Base-by-base conservation (phyloP, 331 rosid species). In the Rosa hybrid region DNA sequence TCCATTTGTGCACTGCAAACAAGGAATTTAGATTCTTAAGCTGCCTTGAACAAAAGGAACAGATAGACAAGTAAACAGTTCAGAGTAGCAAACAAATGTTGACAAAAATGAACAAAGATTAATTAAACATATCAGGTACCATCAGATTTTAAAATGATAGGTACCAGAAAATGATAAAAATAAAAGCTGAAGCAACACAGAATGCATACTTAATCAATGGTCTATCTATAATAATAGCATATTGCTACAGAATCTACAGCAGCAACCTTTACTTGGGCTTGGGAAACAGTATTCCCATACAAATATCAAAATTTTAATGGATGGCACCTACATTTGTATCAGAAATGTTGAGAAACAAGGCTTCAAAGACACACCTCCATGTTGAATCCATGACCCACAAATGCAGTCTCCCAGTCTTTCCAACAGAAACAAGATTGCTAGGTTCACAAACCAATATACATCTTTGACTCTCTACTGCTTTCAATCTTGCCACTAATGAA, bases 381-480 rank as follows among this genome's bases (percentile, higher is more conserved):
- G 83, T 78, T 79, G 98, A 87, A 86, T 90, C 89, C 98, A 94
- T 86, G 85, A 88, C 83, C 97, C 97, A 94, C 75, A 94, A 84
- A 84, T 90, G 93, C 80, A 94, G 75, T 80, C 92, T 91, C 81
- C 98, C 98, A 81, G 91, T 89, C 78, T 88, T 94, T 74, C 97
- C 97, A 75, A 94, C 87, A 82, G 93, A 90, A 64, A 90, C 91
- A 83, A 94, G 88, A 78, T 83, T 78, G 78, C 90, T 83, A 81
- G 97, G 94, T 84, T 90, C 92, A 85, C 97, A 94, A 60, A 88
- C 90, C 92, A 91, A 81, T 69, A 90, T 23, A 81, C 90, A 77
- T 27, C 82, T 90, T 65, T 86, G 67, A 75, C 64, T 68, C 65
- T 89, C 94, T 75, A 46, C 81, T 78, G 90, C 80, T 88, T 75